These are phyloP conservation scores for Phaeotremella fagi DNA, from an alignment of 768 basidiomycete genomes.

Conservation along the genomic window DNA sequence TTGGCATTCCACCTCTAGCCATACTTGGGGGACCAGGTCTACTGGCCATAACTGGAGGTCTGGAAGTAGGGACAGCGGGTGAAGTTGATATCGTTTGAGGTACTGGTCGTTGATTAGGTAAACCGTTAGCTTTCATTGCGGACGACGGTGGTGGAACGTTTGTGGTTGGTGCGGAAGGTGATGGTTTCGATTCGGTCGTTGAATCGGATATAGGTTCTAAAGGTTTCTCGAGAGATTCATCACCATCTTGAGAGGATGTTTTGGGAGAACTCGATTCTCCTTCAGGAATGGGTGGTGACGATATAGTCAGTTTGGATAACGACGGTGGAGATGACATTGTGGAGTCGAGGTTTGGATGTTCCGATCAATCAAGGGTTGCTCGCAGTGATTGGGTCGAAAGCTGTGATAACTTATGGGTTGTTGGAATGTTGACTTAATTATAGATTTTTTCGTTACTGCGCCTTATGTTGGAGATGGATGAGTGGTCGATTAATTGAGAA, in stretches of 20 bases:
- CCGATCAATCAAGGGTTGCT: no score
- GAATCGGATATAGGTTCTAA: not conserved
- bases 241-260: slow-evolving; percentile 1
- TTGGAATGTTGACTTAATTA: no score
- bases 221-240: slow-evolving; percentile 1
- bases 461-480: not conserved
- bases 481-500: no score
- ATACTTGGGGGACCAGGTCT: slow-evolving; percentile 4
- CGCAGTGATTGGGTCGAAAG: no score
- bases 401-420: no score
- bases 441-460: not conserved
- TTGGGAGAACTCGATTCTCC: not conserved
- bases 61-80: slow-evolving; percentile 2
- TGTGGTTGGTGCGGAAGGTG: slow-evolving; percentile 6
- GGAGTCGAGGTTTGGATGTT: not conserved
- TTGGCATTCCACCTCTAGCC: slow-evolving; percentile 22
- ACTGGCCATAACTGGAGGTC: not conserved
- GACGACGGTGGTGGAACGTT: slow-evolving; percentile 9
- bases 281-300: not conserved
- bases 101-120: not conserved
- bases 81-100: slow-evolving; percentile 6
- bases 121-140: slow-evolving; percentile 7
- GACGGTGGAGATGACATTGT: slow-evolving; percentile 18
- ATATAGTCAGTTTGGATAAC: slow-evolving; percentile 8
- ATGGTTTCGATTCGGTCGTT: slow-evolving; percentile 8